Evolutionary conservation across 169 alveolate species (phyloP), one percentile per base, ranked within the genome.

Genomic region (Cryptosporidium meleagridis): DNA sequence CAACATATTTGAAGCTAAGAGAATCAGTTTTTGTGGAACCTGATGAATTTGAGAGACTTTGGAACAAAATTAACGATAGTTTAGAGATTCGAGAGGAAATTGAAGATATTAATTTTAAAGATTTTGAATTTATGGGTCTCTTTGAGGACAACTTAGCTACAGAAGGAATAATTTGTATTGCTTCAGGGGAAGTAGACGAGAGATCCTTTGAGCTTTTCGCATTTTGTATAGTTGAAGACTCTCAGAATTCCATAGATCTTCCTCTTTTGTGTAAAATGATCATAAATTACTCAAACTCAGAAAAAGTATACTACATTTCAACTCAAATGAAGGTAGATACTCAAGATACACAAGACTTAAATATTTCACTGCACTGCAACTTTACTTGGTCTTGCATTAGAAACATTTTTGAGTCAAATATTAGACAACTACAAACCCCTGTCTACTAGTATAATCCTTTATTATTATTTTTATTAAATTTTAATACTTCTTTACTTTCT

Each of bases 151-250:
- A 80, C 3, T 52, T 80, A 29, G 59, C 29, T 14, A 48, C 62
- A 26, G 39, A 61, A 1, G 52, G 53, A 21, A 23, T 80, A 5
- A 31, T 59, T 67, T 80, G 89, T 21, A 80, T 80, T 31, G 89
- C 89, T n/a, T 80, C 89, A 3, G 89, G 89, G 3, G 44, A 80
- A 80, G 39, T 65, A 37, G 89, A 80, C 45, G 89, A 80, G 48
- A 39, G 18, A 14, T 33, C 48, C 23, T 80, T 41, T 23, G 62
- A 80, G 12, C 41, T 80, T 5, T 80, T 62, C 41, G 9, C 65
- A 4, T 80, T 31, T 48, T 61, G 89, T n/a, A 53, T 26, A 4
- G 26, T 67, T 6, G 59, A 61, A 10, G 65, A 80, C 35, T 23
- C 33, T 8, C 41, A 59, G 10, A 80, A 44, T 21, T 16, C 73